A percentile compares a stretch with the other conserved stretches of the same genome.
phyloP scores from a whole-genome alignment of 805 yeast genomes.

The Clavispora carvajalis region DNA sequence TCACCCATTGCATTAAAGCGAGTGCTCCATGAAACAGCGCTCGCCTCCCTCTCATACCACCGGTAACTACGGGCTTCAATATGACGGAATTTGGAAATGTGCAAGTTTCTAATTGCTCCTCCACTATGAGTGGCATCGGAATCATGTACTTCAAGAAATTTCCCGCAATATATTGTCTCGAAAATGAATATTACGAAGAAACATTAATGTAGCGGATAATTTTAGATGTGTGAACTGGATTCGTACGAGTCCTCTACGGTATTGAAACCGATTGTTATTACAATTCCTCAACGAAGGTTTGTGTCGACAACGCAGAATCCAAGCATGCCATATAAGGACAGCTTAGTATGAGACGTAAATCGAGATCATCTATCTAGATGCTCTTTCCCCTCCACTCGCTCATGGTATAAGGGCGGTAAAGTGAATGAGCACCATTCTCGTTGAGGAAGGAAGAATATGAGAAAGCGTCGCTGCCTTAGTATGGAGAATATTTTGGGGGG shows the following conservation, averaged over 20 bases:
- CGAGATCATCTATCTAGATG: conserved; percentile 12
- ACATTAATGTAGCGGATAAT: no score
- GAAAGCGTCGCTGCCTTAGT: neutral
- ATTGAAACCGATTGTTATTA: no score
- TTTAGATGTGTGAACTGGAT: no score
- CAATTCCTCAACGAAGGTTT: conserved; percentile 4
- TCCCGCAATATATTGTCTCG: no score
- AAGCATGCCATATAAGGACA: conserved; percentile 8
- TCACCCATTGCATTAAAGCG: neutral
- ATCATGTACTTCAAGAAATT: no score
- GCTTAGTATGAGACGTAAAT: conserved; percentile 17
- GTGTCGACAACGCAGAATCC: conserved; percentile 39
- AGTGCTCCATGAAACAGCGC: neutral
- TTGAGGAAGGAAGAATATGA: conserved; percentile 5
- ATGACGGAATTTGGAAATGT: neutral
- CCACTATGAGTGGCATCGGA: no score
- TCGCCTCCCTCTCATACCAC: neutral
- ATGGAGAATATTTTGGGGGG: neutral
- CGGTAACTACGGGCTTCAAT: neutral
- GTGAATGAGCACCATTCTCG: conserved; percentile 20
- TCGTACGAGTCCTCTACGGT: no score
- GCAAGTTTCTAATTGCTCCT: no score
- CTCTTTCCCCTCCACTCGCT: conserved; percentile 21
- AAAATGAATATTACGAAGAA: no score
- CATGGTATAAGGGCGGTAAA: conserved; percentile 16